phyloP scores from a whole-genome alignment of 768 basidiomycete species.

The Russula emetica region DNA sequence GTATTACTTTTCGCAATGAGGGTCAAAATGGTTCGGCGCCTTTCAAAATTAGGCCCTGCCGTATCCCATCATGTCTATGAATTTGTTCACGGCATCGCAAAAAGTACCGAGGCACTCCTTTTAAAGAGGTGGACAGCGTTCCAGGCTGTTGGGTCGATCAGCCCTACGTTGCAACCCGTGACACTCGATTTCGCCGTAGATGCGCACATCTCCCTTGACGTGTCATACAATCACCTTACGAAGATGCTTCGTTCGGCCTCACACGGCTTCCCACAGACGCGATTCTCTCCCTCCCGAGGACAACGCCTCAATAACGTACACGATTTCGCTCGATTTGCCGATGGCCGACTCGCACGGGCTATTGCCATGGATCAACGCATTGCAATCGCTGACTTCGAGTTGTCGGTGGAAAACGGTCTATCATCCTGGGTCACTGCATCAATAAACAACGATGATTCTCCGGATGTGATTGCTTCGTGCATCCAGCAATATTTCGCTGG shows the following conservation, averaged over 20 bases:
- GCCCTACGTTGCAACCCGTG: not conserved
- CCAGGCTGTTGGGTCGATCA: slow-evolving; percentile 1
- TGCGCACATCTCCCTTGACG: slow-evolving; percentile 13
- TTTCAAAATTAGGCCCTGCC: slow-evolving; percentile 21
- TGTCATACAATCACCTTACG: slow-evolving; percentile 2
- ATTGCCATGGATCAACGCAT: slow-evolving; percentile 7
- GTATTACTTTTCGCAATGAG: slow-evolving; percentile 35
- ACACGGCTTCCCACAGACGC: no score
- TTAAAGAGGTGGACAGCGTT: slow-evolving; percentile 6
- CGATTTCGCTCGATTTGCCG: slow-evolving; percentile 9
- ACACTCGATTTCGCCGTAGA: slow-evolving; percentile 6
- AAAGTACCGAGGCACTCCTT: slow-evolving; percentile 1
- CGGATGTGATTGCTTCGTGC: slow-evolving; percentile 13
- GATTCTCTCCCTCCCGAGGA: not conserved
- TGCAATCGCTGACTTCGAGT: slow-evolving; percentile 18
- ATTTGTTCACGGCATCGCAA: not conserved
- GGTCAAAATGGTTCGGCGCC: slow-evolving; percentile 30
- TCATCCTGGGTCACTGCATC: slow-evolving; percentile 1
- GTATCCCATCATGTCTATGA: slow-evolving; percentile 14
- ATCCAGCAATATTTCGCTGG: slow-evolving; percentile 13
- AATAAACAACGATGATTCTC: not conserved
- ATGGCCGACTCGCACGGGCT: slow-evolving; percentile 2
- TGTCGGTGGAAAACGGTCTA: slow-evolving; percentile 11
- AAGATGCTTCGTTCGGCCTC: slow-evolving; percentile 2
- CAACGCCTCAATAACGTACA: not conserved